A percentile compares a stretch with the other conserved stretches of the same genome.
These are phyloP conservation scores for Starmerella stellata DNA, from an alignment of 805 yeast genomes.

Conservation along the genomic window DNA sequence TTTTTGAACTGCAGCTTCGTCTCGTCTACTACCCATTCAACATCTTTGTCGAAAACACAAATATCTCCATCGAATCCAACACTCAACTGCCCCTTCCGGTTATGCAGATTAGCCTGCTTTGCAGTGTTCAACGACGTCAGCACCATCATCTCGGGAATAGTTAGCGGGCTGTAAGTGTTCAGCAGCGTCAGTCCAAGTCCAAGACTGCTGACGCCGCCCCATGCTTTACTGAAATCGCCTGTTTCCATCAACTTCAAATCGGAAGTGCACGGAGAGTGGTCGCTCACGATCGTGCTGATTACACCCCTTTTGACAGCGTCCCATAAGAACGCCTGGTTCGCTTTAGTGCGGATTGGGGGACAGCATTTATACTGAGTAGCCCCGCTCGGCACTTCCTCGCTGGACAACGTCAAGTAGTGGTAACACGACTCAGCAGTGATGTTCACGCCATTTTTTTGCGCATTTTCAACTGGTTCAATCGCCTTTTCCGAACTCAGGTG, in stretches of 20 bases:
- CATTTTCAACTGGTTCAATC: conserved; percentile 48
- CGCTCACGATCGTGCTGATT: conserved; percentile 75
- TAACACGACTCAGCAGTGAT: conserved; percentile 85
- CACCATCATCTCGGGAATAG: conserved; percentile 42
- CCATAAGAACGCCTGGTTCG: conserved; percentile 61
- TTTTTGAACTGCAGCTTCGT: conserved; percentile 45
- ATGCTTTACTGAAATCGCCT: conserved; percentile 81
- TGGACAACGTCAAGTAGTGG: conserved; percentile 62
- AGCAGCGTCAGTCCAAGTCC: conserved; percentile 76
- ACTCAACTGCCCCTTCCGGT: conserved; percentile 53
- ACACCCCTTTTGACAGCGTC: conserved; percentile 45
- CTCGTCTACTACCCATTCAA: conserved; percentile 29
- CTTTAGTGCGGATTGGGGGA: conserved; percentile 73
- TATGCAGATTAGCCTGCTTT: conserved; percentile 58
- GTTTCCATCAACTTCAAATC: conserved; percentile 60
- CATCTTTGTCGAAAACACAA: conserved; percentile 55
- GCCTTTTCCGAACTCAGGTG: conserved; percentile 78
- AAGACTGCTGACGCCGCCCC: conserved; percentile 93
- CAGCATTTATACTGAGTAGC: conserved; percentile 84
- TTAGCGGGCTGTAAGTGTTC: conserved; percentile 44
- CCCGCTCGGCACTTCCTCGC: conserved; percentile 59
- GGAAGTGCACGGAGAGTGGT: conserved; percentile 93
- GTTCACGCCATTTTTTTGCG: conserved; percentile 29
- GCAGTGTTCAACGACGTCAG: conserved; percentile 81
- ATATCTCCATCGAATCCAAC: conserved; percentile 80